Evolutionary conservation across 2,329 filamentous ascomycete genomes (phyloP).

Genomic region (Fusarium ramigenum): DNA sequence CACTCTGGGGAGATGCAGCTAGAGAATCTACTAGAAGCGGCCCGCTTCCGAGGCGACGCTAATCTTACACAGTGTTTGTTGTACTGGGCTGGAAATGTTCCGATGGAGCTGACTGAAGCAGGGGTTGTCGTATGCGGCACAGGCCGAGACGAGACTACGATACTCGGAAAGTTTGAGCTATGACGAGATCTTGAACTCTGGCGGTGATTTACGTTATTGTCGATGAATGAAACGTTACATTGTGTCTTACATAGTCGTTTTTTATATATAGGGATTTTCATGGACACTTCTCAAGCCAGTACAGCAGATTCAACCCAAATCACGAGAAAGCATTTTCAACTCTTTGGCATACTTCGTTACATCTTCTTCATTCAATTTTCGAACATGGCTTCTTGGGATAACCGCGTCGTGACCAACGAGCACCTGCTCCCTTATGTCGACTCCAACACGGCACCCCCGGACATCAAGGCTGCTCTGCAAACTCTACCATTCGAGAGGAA

Average conservation of each 20-base stretch:
- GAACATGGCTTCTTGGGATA: conserved; percentile 8
- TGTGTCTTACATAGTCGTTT: background rate
- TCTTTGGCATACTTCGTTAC: fast-evolving
- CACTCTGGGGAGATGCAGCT: background rate
- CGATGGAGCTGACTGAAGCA: background rate
- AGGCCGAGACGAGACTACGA: background rate
- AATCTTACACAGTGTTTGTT: background rate
- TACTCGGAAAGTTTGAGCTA: background rate
- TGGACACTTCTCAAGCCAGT: background rate
- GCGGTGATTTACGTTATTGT: background rate
- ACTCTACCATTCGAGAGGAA: conserved; percentile 16
- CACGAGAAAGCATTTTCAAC: background rate
- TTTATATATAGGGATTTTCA: background rate
- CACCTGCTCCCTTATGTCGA: conserved; percentile 15
- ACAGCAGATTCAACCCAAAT: background rate
- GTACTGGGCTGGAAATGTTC: background rate
- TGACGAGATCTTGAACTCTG: fast-evolving
- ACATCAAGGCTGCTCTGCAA: conserved; percentile 15
- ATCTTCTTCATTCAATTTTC: fast-evolving
- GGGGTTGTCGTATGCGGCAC: background rate
- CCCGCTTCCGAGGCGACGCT: background rate
- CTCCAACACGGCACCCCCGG: background rate
- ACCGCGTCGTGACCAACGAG: background rate
- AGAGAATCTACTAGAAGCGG: background rate
- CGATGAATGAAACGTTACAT: background rate